Percentiles rank a stretch among this genome's conserved stretches.
Evolutionary conservation across 208 protist genomes (phyloP).

Genomic region (Leishmania lainsoni): DNA sequence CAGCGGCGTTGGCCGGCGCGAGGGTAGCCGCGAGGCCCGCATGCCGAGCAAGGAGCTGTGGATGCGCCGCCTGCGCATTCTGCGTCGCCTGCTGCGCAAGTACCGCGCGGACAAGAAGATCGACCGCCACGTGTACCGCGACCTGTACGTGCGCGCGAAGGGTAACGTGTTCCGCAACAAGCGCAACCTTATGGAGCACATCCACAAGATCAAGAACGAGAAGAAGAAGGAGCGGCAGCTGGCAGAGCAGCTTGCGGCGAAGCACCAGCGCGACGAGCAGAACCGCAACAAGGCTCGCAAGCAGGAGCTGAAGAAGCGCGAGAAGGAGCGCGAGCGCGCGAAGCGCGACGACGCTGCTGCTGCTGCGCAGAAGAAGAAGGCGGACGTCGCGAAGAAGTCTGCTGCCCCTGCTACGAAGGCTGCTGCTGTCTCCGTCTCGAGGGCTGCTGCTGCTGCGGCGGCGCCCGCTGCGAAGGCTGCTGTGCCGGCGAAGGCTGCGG

Average conservation of each 20-base stretch:
- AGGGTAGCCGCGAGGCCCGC: constrained; percentile 97
- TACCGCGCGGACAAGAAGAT: constrained; percentile 99
- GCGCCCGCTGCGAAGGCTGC: constrained; percentile 33
- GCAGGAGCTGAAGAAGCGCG: constrained; percentile 75
- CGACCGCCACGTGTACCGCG: constrained; percentile 97
- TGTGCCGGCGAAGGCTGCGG: constrained; percentile 12
- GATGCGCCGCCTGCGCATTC: constrained; percentile 98
- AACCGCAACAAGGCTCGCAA: constrained; percentile 75
- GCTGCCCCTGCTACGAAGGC: constrained; percentile 47
- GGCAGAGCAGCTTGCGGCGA: constrained; percentile 87
- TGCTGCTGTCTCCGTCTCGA: constrained; percentile 49
- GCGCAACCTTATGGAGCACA: constrained; percentile 98
- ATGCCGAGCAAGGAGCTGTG: constrained; percentile 97
- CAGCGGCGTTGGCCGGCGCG: constrained; percentile 94
- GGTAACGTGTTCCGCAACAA: constrained; percentile 99
- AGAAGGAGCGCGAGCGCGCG: constrained; percentile 77
- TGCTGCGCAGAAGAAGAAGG: constrained; percentile 51
- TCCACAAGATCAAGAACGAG: constrained; percentile 98
- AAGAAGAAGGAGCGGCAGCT: constrained; percentile 94
- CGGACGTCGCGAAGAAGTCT: constrained; percentile 50
- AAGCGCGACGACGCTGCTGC: constrained; percentile 60
- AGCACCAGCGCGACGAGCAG: constrained; percentile 67
- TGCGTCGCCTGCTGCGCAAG: constrained; percentile 96
- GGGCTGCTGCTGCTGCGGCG: constrained; percentile 57
- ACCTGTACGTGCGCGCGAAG: constrained; percentile 98